phyloP scores from a whole-genome alignment of 495 filamentous ascomycete genomes.

The Trichoderma reesei region DNA sequence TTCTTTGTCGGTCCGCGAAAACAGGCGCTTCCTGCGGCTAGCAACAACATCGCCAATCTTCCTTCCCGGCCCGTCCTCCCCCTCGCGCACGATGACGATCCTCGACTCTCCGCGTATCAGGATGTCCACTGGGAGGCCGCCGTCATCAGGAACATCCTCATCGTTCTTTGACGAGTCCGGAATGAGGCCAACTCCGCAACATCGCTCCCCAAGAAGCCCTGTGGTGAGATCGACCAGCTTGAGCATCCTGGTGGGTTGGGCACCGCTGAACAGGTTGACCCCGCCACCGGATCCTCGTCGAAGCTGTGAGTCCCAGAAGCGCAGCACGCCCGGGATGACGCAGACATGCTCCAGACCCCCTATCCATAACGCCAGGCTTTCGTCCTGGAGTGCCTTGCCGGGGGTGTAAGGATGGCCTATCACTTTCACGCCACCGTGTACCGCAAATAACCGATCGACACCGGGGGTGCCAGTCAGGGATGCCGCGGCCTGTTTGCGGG shows the following conservation, averaged over 20 bases:
- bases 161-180: constrained; percentile 24
- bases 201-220: constrained; percentile 56
- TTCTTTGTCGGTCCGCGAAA: constrained; percentile 26
- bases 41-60: constrained; percentile 28
- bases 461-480: constrained; percentile 20
- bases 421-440: constrained; percentile 57
- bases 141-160: constrained; percentile 14
- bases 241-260: constrained; percentile 35
- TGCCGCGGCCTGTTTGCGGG: constrained; percentile 45
- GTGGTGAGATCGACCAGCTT: constrained; percentile 40
- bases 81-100: constrained; percentile 47
- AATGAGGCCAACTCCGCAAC: constrained; percentile 49
- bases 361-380: constrained; percentile 58
- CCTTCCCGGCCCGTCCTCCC: constrained; percentile 25
- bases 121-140: constrained; percentile 42
- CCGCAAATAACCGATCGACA: constrained; percentile 28
- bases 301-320: constrained; percentile 53
- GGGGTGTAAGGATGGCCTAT: constrained; percentile 23
- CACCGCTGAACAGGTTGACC: constrained; percentile 47
- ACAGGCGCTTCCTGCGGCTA: constrained; percentile 15
- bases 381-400: constrained; percentile 34
- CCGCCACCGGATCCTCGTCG: constrained; percentile 49
- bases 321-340: constrained; percentile 53
- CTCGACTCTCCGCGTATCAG: constrained; percentile 57
- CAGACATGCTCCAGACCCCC: constrained; percentile 48